Evolutionary conservation across 1,284 basidiomycete species (phyloP), one percentile per base, ranked within the genome.

Genomic region (Heimioporus retisporus): DNA sequence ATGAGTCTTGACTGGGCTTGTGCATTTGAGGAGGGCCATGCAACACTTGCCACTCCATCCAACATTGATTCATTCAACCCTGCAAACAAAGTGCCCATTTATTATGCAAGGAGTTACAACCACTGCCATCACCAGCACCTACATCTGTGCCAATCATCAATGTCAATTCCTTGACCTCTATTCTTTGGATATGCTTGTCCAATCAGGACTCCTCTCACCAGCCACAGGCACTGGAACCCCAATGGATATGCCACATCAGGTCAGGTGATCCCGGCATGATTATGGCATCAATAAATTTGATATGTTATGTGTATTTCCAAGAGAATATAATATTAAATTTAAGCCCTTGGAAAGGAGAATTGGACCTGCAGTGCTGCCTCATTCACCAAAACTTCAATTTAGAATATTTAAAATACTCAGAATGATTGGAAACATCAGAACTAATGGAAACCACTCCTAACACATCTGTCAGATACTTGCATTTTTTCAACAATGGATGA

Each of bases 21-120:
- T 13, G 44, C 44, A 0, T 28, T 68, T 3, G n/a, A 65, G 54
- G 55, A 28, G 1, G 55, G 61, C 3, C 53, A 59, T 3, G 56
- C 61, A 15, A 68, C n/a, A 0, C 11, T 69, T 23, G 1, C 5
- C 2, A 21, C 25, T 1, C 64, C 48, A 35, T 43, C 56, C 28
- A 69, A 69, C 13, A 65, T 69, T 6, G 11, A 57, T 3, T 69
- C 53, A 8, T 69, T 69, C 55, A 54, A 69, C 14, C 15, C 56
- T 28, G 43, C 31, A 6, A 60, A 69, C 23, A 69, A 69, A 14
- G 69, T 54, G 28, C 10, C 44, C 0, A 19, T 59, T 4, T 10
- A 59, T n/a, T 62, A 64, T 55, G 44, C n/a, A 1, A 48, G 5
- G 60, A 66, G 23, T 10, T 23, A 18, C 8, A 6, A 23, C 55